Evolutionary conservation across 345 rosid species (phyloP).

Genomic region (Dovyalis caffra): DNA sequence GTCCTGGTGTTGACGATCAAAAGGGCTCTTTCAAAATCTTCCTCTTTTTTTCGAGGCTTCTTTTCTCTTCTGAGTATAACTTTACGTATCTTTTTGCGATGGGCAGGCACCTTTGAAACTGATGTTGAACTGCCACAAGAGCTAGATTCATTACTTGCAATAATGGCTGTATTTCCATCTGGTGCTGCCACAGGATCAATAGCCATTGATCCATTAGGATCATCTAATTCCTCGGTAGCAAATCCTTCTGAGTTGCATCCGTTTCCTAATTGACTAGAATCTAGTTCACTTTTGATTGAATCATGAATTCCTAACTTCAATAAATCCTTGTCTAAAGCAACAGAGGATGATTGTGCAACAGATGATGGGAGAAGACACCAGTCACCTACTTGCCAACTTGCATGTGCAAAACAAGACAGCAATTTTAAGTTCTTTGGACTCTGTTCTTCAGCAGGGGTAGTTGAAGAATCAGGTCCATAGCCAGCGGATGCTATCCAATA

Average conservation of each 20-base stretch:
- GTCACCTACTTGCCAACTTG: conserved; percentile 96
- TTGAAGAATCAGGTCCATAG: conserved; percentile 80
- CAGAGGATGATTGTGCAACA: conserved; percentile 38
- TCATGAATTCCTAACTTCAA: conserved; percentile 54
- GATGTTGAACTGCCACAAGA: conserved; percentile 49
- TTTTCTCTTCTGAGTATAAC: conserved; percentile 78
- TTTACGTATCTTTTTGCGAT: conserved; percentile 88
- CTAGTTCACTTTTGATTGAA: conserved; percentile 34
- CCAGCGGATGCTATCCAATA: conserved; percentile 99
- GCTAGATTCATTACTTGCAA: conserved; percentile 42
- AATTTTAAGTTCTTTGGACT: conserved; percentile 79
- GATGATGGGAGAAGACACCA: conserved; percentile 74
- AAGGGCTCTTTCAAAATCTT: conserved; percentile 79
- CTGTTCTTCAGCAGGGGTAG: conserved; percentile 90
- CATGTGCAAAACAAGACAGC: conserved; percentile 82
- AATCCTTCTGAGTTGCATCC: conserved; percentile 44
- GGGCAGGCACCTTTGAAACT: conserved; percentile 62
- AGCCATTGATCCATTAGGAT: conserved; percentile 38
- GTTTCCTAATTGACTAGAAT: conserved; percentile 35
- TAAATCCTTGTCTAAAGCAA: conserved; percentile 45
- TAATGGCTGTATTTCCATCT: conserved; percentile 33
- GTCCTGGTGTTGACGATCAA: conserved; percentile 69
- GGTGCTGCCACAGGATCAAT: conserved; percentile 34
- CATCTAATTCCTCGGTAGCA: conserved; percentile 45
- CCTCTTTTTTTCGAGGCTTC: conserved; percentile 77